A percentile compares a stretch with the other conserved stretches of the same genome.
Conservation (phyloP, 208 protist genomes). For the Wallacemonas sp. region DNA sequence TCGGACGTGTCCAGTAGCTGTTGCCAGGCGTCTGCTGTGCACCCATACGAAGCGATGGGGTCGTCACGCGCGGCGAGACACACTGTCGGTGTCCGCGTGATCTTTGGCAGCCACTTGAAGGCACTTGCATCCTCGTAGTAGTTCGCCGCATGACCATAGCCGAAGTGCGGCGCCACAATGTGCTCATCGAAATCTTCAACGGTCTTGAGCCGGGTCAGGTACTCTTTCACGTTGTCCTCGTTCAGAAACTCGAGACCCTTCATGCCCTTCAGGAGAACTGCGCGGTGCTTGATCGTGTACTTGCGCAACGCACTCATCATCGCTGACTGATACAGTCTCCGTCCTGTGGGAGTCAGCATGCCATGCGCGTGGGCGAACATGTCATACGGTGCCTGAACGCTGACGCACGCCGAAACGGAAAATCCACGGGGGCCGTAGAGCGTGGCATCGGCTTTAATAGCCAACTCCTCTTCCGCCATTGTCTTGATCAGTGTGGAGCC, state of each 20-base stretch:
- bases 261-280: constrained; percentile 26
- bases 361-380: constrained; percentile 31
- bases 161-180: constrained; percentile 51
- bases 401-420: constrained; percentile 24
- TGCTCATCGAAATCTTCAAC: constrained; percentile 44
- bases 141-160: constrained; percentile 30
- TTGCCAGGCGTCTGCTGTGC: constrained; percentile 37
- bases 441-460: constrained; percentile 12
- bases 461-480: constrained; percentile 39
- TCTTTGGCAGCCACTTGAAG: constrained; percentile 34
- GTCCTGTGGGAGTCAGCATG: constrained; percentile 22
- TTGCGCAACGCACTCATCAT: constrained; percentile 31
- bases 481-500: constrained; percentile 34
- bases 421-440: constrained; percentile 24
- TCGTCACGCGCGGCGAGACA: constrained; percentile 49
- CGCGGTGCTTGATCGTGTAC: constrained; percentile 41
- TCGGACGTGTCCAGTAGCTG: constrained; percentile 26
- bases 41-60: constrained; percentile 31
- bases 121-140: constrained; percentile 46
- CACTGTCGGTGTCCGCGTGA: constrained; percentile 30
- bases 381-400: constrained; percentile 48
- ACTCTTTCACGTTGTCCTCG: constrained; percentile 18
- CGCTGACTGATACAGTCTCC: constrained; percentile 32
- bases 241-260: constrained; percentile 14
- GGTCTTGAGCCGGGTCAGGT: constrained; percentile 19